Conservation (phyloP, 495 filamentous ascomycete genomes). For the Aspergillus funiculosus region DNA sequence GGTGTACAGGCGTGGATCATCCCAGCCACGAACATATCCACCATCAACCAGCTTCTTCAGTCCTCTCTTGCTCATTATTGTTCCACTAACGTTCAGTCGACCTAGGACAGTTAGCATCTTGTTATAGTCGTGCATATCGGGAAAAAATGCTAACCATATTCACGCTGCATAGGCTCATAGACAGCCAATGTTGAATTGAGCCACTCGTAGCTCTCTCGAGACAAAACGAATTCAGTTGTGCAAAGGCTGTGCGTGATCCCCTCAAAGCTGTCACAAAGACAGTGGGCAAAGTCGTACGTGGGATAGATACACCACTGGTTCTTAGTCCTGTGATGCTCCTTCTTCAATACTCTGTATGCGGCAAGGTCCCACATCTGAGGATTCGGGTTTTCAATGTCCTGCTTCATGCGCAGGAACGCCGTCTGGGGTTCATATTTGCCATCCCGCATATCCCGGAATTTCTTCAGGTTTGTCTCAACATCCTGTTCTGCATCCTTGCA, state of each 20-base stretch:
- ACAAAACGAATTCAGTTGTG: constrained; percentile 77
- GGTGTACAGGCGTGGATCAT: constrained; percentile 85
- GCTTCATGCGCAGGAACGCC: constrained; percentile 91
- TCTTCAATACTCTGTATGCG: constrained; percentile 69
- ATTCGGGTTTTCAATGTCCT: constrained; percentile 49
- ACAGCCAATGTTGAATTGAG: constrained; percentile 67
- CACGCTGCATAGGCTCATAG: constrained; percentile 82
- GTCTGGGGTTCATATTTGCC: constrained; percentile 84
- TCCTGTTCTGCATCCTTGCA: constrained; percentile 14
- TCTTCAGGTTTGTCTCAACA: constrained; percentile 65
- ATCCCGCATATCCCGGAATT: constrained; percentile 88
- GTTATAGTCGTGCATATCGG: not conserved
- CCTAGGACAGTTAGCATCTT: not conserved
- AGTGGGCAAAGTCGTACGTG: constrained; percentile 84
- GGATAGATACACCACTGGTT: constrained; percentile 80
- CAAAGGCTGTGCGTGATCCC: constrained; percentile 83
- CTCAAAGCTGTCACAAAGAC: constrained; percentile 81
- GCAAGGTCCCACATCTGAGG: constrained; percentile 67
- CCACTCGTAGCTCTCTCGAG: constrained; percentile 82
- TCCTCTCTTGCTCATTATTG: constrained; percentile 77
- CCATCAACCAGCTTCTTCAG: constrained; percentile 70
- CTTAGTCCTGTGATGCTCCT: constrained; percentile 67
- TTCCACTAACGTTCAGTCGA: constrained; percentile 73
- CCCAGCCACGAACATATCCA: constrained; percentile 72
- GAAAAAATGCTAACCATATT: constrained; percentile 45